phyloP scores from a whole-genome alignment of 768 basidiomycete genomes.

The Peribolospora kevripleyi region DNA sequence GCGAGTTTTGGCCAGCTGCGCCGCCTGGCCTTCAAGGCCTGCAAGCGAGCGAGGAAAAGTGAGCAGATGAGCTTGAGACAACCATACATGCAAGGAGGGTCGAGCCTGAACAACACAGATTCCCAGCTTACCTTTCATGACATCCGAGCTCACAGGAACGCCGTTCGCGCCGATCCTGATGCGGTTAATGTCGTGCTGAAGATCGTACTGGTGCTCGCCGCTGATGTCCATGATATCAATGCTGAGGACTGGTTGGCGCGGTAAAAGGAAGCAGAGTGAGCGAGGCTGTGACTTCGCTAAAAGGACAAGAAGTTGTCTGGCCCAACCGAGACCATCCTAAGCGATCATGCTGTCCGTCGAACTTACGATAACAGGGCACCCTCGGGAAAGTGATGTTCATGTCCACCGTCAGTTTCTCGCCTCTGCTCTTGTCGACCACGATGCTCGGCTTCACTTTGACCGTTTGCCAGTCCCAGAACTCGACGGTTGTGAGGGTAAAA shows the following conservation, averaged over 20 bases:
- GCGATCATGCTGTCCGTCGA: neutral
- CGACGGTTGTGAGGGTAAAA: conserved; percentile 58
- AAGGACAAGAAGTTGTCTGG: too few species aligned
- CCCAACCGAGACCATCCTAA: too few species aligned
- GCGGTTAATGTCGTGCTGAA: conserved; percentile 73
- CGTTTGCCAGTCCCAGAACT: conserved; percentile 26
- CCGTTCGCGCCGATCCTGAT: conserved; percentile 45
- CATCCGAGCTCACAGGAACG: conserved; percentile 22
- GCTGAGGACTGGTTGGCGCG: conserved; percentile 44
- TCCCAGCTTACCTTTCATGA: conserved; percentile 7
- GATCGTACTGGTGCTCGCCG: conserved; percentile 75
- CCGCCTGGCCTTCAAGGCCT: conserved; percentile 66
- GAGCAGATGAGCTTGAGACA: too few species aligned
- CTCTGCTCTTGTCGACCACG: conserved; percentile 79
- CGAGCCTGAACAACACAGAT: neutral
- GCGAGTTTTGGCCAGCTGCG: conserved; percentile 40
- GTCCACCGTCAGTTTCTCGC: conserved; percentile 75
- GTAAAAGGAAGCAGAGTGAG: too few species aligned
- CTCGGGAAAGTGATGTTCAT: conserved; percentile 86
- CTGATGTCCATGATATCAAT: conserved; percentile 96
- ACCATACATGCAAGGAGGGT: neutral
- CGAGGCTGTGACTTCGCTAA: too few species aligned
- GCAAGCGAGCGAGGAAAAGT: conserved; percentile 10
- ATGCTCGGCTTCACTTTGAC: conserved; percentile 34
- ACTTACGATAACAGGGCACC: conserved; percentile 89